Evolutionary conservation across 257 asterid species (phyloP), one percentile per base, ranked within the genome.

Genomic region (Solanum sejunctum): DNA sequence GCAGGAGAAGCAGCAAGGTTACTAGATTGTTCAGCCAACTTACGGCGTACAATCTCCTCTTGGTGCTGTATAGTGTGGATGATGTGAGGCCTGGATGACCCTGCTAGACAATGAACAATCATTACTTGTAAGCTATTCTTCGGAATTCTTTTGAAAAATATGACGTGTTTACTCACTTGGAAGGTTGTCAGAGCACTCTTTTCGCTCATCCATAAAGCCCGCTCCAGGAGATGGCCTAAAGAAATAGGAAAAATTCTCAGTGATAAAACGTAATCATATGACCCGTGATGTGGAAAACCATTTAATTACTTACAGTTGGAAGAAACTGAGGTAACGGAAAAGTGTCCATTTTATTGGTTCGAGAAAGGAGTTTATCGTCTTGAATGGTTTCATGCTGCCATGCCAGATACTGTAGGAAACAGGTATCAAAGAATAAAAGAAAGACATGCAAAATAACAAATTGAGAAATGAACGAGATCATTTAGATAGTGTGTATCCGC

Each of bases 1-100:
- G 80, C 36, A 73, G 93, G 92, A 82, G 80, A 26, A 73, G 98
- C 97, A 47, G 89, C 87, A 67, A 94, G 90, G 82, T 96, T 95
- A 82, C 86, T 89, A 7, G 92, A 87, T 78, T 91, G 88, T 83
- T 94, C 99, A 9, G 58, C 92, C 83, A 94, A 88, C 51, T 71
- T 84, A 17, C 98, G 97, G 15, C 94, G 97, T 47, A 88, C 67
- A 77, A 60, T 73, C 32, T 69, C 89, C 69, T 26, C 88, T 58
- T 43, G 67, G 47, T 87, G 84, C 16, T 85, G 86, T 41, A 58
- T 84, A 49, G 89, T 84, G 85, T 43, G 63, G 82, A 75, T 57
- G 80, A 86, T 84, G 85, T 83, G 80, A 13, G 89, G 84, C 82
- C 88, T 82, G 3, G 90, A 82, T 39, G 88, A 75, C 85, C 90